phyloP scores from a whole-genome alignment of 768 basidiomycete genomes.

The Lepiota venenata region DNA sequence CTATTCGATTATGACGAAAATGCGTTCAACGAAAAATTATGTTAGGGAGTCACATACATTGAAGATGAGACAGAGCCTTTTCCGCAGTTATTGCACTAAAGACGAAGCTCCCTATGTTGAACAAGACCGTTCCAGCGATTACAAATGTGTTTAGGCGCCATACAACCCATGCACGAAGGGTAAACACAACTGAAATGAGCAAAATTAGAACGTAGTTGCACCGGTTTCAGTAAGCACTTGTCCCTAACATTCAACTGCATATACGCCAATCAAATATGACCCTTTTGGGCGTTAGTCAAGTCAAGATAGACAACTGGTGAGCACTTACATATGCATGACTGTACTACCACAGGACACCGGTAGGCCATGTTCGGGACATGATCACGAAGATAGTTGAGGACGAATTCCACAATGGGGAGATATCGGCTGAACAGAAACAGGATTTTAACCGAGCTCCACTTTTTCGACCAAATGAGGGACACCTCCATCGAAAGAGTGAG shows the following conservation, averaged over 20 bases:
- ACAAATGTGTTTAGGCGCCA: not conserved
- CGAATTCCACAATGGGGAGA: conserved; percentile 19
- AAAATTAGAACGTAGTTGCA: not conserved
- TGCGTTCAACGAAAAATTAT: too few relatives aligned
- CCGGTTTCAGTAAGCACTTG: too few relatives aligned
- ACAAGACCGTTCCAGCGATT: not conserved
- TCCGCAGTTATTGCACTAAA: not conserved
- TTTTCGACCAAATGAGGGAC: conserved; percentile 18
- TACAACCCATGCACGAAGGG: not conserved
- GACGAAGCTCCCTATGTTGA: not conserved
- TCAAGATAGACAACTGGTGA: not conserved
- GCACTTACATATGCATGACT: not conserved
- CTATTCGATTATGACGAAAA: not conserved
- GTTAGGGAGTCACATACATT: not conserved
- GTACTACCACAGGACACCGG: not conserved
- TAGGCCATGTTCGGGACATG: not conserved
- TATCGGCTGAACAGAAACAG: conserved; percentile 25
- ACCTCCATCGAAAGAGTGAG: conserved; percentile 11
- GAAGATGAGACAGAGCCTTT: not conserved
- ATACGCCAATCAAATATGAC: not conserved
- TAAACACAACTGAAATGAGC: not conserved
- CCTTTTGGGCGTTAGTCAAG: not conserved
- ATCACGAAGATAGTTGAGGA: not conserved
- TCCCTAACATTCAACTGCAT: not conserved
- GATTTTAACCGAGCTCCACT: conserved; percentile 19